Percentiles rank a stretch among this genome's conserved stretches.
phyloP scores from a whole-genome alignment of 305 asterid species.

The Caryopteris hybrid region DNA sequence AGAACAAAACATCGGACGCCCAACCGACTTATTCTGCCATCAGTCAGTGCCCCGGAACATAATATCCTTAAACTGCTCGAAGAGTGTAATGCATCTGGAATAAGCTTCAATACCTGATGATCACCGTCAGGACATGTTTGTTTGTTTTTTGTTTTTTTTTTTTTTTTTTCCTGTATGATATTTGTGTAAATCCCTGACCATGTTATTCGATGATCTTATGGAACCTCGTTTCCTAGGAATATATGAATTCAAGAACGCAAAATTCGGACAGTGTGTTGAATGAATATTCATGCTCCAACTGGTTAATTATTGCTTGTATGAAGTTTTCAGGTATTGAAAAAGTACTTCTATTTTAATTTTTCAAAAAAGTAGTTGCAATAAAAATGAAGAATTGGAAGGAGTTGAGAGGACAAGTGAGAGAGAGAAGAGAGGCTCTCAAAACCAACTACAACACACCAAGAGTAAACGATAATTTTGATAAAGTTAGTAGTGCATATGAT shows the following conservation, averaged over 20 bases:
- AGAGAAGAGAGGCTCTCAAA: too few species aligned
- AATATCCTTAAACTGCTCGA: constrained; percentile 66
- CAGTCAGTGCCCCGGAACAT: constrained; percentile 76
- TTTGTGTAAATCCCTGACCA: neutral
- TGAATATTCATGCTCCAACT: too few species aligned
- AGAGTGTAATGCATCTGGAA: constrained; percentile 57
- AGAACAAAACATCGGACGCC: constrained; percentile 39
- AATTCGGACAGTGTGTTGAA: neutral
- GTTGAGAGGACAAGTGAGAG: too few species aligned
- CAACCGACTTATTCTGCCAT: constrained; percentile 65
- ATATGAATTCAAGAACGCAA: neutral
- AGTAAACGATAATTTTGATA: too few species aligned
- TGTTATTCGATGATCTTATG: neutral
- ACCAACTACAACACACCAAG: too few species aligned
- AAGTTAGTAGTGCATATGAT: too few species aligned
- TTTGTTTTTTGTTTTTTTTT: neutral
- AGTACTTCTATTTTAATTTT: too few species aligned
- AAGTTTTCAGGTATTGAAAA: too few species aligned
- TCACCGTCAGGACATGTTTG: neutral
- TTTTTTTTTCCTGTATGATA: neutral
- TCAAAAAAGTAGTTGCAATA: too few species aligned
- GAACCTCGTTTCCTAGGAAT: neutral
- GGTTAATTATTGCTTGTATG: too few species aligned
- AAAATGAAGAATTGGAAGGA: too few species aligned
- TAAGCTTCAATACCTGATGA: constrained; percentile 25